Base-by-base conservation (phyloP, 495 filamentous ascomycete species). In the Penicillium desertorum region DNA sequence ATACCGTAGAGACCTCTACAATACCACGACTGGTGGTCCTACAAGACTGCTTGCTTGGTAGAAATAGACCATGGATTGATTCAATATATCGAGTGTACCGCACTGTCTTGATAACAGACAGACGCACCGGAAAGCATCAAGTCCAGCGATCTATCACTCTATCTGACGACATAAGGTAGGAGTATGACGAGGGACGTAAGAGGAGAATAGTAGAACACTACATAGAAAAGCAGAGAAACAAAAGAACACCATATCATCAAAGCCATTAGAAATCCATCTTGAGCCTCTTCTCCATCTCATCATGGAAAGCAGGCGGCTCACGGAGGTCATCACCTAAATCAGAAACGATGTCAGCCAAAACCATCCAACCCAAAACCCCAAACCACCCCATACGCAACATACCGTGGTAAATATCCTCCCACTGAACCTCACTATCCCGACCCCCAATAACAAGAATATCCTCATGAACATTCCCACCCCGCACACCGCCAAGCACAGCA, bases 231-330 rank as follows among this genome's bases (percentile, higher is more conserved):
- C 7, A 41, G 49, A 45, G 14, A 57, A 57, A 58, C 54, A 54
- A 58, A 41, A 56, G 57, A 57, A 62, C 41, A 32, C 42, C 63
- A 63, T 54, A 53, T 64, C 48, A 57, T 66, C 50, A 57, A 45
- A 46, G 39, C 17, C 19, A 48, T 65, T 78, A 86, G 77, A 79
- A 86, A 55, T 83, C 82, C 86, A 91, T 89, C 74, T 80, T 80
- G 71, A 96, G 69, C 77, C 89, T 87, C 74, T 84, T 81, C 86
- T 98, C 93, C 87, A 97, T 92, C 84, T 98, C 93, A 59, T 88
- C 85, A 57, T 96, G 92, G 70, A 96, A 86, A 50, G 84, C 74
- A 30, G 88, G 83, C 16, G 82, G 71, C 56, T 84, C 81, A 58
- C 86, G 71, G 60, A 80, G 71, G 51, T 84, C 76, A 71, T 82